These are phyloP conservation scores for Leptodermis oblonga DNA, from an alignment of 257 asterid genomes.

Conservation along the genomic window DNA sequence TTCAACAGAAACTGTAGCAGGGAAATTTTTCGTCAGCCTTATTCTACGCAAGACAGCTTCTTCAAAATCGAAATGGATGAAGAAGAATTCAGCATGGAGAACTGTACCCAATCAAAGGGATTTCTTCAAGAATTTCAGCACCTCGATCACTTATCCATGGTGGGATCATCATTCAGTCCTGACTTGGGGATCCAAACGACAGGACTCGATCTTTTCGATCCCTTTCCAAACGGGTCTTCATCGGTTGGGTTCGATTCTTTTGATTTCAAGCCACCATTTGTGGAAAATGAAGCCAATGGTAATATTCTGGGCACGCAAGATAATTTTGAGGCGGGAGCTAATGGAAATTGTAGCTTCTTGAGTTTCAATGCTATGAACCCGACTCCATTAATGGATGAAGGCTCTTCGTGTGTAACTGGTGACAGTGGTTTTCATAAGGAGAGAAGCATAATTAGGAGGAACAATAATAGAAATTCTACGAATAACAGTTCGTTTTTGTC, in stretches of 20 bases:
- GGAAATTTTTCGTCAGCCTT: constrained; percentile 2
- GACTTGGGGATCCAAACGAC: constrained; percentile 28
- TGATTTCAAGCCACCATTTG: constrained; percentile 31
- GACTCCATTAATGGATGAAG: constrained; percentile 40
- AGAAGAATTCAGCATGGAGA: constrained; percentile 32
- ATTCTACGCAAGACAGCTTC: constrained; percentile 23
- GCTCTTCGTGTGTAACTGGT: constrained; percentile 53
- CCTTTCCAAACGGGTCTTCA: constrained; percentile 27
- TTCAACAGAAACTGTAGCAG: constrained; percentile 10
- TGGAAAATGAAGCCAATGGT: constrained; percentile 25
- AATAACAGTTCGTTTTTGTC: constrained; percentile 18
- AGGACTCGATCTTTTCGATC: constrained; percentile 51
- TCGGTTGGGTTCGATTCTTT: constrained; percentile 24
- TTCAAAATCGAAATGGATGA: constrained; percentile 38
- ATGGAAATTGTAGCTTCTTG: constrained; percentile 27
- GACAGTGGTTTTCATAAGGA: constrained; percentile 25
- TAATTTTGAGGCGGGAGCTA: constrained; percentile 22
- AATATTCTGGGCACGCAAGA: constrained; percentile 12
- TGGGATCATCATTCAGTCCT: constrained; percentile 27
- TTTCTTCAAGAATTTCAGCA: constrained; percentile 55
- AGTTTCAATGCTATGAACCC: constrained; percentile 21
- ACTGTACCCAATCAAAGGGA: constrained; percentile 28
- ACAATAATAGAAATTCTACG: constrained; percentile 11
- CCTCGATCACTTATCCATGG: constrained; percentile 38
- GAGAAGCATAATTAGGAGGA: constrained; percentile 6